Evolutionary conservation across 768 basidiomycete species (phyloP).

Genomic region (Sarcodon sp.): DNA sequence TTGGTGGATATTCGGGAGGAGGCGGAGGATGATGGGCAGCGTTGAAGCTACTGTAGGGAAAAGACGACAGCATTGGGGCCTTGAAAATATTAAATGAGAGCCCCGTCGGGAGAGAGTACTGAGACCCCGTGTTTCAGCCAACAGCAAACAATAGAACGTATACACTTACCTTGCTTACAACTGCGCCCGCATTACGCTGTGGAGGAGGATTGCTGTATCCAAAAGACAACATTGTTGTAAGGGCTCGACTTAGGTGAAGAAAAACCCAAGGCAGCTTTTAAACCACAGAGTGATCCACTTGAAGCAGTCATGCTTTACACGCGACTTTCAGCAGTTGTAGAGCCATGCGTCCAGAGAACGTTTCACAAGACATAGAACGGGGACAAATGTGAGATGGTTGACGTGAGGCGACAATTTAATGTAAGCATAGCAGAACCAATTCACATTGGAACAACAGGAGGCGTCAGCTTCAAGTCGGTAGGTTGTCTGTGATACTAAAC

Average conservation of each 20-base stretch:
- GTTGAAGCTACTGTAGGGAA: background rate
- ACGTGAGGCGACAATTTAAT: background rate
- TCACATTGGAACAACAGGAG: too few species aligned
- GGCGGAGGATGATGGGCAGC: background rate
- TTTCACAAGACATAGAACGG: background rate
- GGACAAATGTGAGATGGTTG: background rate
- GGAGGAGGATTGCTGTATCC: background rate
- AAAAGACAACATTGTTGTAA: background rate
- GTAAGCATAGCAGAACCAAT: background rate
- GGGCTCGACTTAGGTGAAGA: background rate
- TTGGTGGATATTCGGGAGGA: background rate
- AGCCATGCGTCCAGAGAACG: background rate
- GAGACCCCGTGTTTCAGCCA: background rate
- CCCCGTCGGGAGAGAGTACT: background rate
- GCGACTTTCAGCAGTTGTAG: background rate
- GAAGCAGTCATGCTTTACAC: background rate
- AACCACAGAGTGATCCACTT: background rate
- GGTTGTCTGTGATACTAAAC: too few species aligned
- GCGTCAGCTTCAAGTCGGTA: too few species aligned
- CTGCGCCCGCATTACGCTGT: background rate
- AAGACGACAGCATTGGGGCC: background rate
- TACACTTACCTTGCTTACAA: background rate
- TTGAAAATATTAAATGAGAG: background rate
- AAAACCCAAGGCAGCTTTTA: background rate
- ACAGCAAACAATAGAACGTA: background rate